A percentile compares a stretch with the other conserved stretches of the same genome.
Conservation (phyloP, 164 flowering plant species). For the Nymphaea thermarum region DNA sequence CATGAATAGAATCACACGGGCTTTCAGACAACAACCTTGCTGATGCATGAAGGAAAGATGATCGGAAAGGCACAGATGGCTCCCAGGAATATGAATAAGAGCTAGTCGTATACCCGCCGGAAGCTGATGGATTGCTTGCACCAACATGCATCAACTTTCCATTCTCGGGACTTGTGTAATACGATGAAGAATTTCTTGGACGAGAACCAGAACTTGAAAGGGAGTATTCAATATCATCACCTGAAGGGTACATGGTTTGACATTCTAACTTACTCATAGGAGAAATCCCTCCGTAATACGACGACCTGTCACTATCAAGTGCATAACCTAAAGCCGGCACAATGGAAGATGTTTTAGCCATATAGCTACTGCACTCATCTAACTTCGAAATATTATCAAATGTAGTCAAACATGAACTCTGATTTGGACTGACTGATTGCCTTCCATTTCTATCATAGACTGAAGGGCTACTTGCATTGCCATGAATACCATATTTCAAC, state of each 20-base stretch:
- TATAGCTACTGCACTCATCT: no score
- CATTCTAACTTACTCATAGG: neutral
- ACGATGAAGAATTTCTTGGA: conserved; percentile 19
- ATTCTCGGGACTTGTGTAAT: conserved; percentile 17
- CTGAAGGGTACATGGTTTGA: conserved; percentile 12
- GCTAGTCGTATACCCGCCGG: conserved; percentile 14
- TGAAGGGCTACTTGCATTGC: no score
- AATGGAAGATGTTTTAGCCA: no score
- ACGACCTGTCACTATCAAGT: no score
- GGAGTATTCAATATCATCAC: conserved; percentile 11
- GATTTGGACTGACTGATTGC: no score
- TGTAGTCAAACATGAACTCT: no score
- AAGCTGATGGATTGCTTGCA: conserved; percentile 3
- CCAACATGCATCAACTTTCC: conserved; percentile 5
- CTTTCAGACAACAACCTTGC: conserved; percentile 26
- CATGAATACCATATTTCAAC: no score
- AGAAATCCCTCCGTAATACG: no score
- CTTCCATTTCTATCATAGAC: no score
- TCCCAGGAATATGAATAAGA: conserved; percentile 40
- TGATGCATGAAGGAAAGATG: conserved; percentile 38
- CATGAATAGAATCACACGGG: conserved; percentile 57
- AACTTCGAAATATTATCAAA: no score
- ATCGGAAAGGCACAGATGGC: conserved; percentile 72
- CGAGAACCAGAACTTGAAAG: conserved; percentile 18
- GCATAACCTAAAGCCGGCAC: no score